Conservation (phyloP, 345 rosid species). For the Firmiana major region DNA sequence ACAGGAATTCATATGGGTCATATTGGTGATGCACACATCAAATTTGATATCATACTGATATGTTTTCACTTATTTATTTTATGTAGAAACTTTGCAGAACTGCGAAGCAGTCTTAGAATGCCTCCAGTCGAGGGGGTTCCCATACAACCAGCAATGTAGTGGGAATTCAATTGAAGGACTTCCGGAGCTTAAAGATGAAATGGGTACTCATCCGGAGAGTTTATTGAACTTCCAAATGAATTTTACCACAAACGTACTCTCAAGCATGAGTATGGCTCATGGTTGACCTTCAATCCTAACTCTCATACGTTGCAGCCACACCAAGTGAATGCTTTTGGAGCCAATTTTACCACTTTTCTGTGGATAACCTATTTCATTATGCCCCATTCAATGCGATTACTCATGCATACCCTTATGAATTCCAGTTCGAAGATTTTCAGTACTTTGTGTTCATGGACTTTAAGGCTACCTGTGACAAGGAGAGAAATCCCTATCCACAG, state of each 20-base stretch:
- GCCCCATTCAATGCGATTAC: conserved; percentile 30
- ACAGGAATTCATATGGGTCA: background rate
- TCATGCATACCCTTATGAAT: conserved; percentile 34
- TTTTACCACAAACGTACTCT: conserved; percentile 33
- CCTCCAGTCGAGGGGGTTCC: conserved; percentile 42
- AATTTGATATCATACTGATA: conserved; percentile 3
- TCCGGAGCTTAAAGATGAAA: conserved; percentile 37
- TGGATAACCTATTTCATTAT: conserved; percentile 42
- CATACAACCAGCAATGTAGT: conserved; percentile 26
- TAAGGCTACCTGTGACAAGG: conserved; percentile 55
- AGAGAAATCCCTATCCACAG: conserved; percentile 42
- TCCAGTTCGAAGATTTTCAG: conserved; percentile 50
- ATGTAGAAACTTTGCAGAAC: conserved; percentile 46
- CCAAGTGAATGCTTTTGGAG: conserved; percentile 39
- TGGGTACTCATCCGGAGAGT: conserved; percentile 27
- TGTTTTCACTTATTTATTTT: background rate
- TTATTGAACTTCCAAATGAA: conserved; percentile 36
- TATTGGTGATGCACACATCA: background rate
- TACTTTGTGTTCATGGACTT: conserved; percentile 54
- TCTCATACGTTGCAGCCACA: conserved; percentile 36
- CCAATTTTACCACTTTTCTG: conserved; percentile 38
- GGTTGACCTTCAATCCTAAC: conserved; percentile 41
- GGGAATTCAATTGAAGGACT: conserved; percentile 40
- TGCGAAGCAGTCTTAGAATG: conserved; percentile 50
- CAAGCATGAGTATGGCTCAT: conserved; percentile 35